These are phyloP conservation scores for Omphalotus guepiniiformis DNA, from an alignment of 768 basidiomycete species.

Conservation along the genomic window DNA sequence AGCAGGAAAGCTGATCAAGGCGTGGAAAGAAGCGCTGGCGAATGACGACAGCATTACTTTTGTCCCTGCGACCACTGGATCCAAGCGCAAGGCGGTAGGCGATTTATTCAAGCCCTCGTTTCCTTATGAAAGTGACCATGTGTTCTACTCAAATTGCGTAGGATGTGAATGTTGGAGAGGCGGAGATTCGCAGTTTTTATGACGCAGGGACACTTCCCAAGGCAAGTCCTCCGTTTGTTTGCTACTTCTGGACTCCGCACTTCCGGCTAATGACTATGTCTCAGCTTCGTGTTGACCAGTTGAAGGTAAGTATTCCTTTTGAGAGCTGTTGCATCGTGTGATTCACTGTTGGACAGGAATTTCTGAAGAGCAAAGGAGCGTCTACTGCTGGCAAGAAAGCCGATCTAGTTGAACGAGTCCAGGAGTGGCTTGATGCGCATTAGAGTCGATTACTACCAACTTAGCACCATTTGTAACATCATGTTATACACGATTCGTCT, in stretches of 20 bases:
- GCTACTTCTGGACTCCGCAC: constrained; percentile 6
- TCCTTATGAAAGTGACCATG: constrained; percentile 2
- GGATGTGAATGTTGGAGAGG: constrained; percentile 49
- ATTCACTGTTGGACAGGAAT: constrained; percentile 44
- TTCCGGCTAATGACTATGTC: constrained; percentile 13
- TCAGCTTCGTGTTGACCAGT: constrained; percentile 73
- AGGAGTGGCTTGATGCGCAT: constrained; percentile 33
- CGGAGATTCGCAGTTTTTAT: constrained; percentile 67
- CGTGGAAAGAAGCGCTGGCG: constrained; percentile 64
- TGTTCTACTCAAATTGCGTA: neutral
- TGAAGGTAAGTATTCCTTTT: constrained; percentile 50
- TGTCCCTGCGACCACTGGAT: constrained; percentile 42
- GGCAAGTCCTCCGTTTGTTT: constrained; percentile 35
- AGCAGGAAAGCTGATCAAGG: constrained; percentile 62
- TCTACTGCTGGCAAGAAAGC: constrained; percentile 66
- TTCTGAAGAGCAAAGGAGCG: constrained; percentile 63
- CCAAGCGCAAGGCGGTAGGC: constrained; percentile 73
- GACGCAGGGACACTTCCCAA: constrained; percentile 59
- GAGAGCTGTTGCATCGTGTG: constrained; percentile 6
- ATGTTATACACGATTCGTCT: too few relatives aligned
- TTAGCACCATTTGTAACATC: too few relatives aligned
- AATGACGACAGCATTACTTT: constrained; percentile 62
- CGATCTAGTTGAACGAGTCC: constrained; percentile 63
- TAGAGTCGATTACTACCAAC: too few relatives aligned
- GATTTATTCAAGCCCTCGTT: constrained; percentile 1